Evolutionary conservation across 192 early-diverging fungal species (phyloP).

Genomic region (Backusella parvicylindrica): DNA sequence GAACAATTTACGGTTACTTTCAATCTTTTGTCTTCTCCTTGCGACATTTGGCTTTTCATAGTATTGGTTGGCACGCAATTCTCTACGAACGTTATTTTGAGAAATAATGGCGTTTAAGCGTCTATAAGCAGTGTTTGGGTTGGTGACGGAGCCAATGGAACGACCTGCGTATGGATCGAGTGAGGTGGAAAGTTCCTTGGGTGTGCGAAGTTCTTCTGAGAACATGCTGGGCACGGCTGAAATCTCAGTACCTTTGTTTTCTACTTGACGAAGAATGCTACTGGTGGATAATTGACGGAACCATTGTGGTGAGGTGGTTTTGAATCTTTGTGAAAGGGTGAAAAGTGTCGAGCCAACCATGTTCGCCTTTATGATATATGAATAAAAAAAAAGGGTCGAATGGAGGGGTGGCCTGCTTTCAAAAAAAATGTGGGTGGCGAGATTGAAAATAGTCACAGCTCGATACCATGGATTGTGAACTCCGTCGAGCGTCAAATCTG

Average conservation of each 20-base stretch:
- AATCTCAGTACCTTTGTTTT: neutral
- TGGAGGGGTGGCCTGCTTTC: neutral
- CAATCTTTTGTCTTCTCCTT: slow-evolving; percentile 52
- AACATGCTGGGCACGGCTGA: slow-evolving; percentile 9
- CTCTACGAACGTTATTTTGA: slow-evolving; percentile 55
- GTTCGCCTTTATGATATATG: neutral
- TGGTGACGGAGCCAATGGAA: slow-evolving; percentile 42
- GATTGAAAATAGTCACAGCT: neutral
- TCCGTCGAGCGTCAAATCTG: too few relatives aligned
- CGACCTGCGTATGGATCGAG: slow-evolving; percentile 45
- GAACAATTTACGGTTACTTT: slow-evolving; percentile 55
- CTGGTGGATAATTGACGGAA: neutral
- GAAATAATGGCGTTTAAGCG: slow-evolving; percentile 55
- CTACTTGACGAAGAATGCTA: neutral
- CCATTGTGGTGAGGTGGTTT: neutral
- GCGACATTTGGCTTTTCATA: slow-evolving; percentile 70
- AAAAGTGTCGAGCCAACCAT: slow-evolving; percentile 2
- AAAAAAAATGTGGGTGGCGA: neutral
- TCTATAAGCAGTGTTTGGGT: slow-evolving; percentile 44
- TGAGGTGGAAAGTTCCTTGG: slow-evolving; percentile 29
- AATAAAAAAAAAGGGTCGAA: neutral
- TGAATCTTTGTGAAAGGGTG: slow-evolving; percentile 3
- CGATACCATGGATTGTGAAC: neutral
- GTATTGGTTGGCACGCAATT: slow-evolving; percentile 48
- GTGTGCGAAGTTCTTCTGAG: neutral